Conservation (phyloP, 139 green algal genomes). For the Coccomyxa sp. region DNA sequence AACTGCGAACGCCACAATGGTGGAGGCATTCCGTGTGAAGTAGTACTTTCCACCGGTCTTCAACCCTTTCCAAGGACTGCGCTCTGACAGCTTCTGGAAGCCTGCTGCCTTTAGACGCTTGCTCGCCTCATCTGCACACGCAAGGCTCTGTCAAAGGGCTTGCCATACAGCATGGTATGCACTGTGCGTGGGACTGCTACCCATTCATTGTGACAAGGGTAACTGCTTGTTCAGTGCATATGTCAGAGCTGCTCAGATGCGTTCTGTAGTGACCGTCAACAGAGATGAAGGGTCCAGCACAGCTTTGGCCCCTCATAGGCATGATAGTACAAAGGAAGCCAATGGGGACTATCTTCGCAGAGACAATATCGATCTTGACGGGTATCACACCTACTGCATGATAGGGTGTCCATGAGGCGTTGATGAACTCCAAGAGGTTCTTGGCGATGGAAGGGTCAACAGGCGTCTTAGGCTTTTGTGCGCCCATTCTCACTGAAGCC, state of each 20-base stretch:
- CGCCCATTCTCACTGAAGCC: background rate
- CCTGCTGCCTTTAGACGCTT: conserved; percentile 52
- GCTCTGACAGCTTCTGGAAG: conserved; percentile 73
- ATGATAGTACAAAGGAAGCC: background rate
- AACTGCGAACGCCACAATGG: conserved; percentile 90
- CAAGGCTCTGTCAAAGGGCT: background rate
- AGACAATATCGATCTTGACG: too few species aligned
- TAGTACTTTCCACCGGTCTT: conserved; percentile 79
- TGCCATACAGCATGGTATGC: background rate
- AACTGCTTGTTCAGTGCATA: background rate
- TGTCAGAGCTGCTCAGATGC: background rate
- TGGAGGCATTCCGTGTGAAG: conserved; percentile 91
- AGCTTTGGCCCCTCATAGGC: background rate
- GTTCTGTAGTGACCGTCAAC: background rate
- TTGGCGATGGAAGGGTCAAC: background rate
- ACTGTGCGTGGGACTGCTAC: background rate
- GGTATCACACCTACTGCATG: conserved; percentile 54
- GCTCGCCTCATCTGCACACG: conserved; percentile 49
- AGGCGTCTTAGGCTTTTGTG: background rate
- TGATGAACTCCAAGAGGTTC: conserved; percentile 64
- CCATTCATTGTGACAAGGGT: background rate
- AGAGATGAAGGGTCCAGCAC: background rate
- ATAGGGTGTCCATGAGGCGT: conserved; percentile 68
- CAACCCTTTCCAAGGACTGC: conserved; percentile 57
- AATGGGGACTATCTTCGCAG: background rate